Percentiles rank a stretch among this genome's conserved stretches.
Conservation (phyloP, 139 green algal species). For the Bryopsis sp. region DNA sequence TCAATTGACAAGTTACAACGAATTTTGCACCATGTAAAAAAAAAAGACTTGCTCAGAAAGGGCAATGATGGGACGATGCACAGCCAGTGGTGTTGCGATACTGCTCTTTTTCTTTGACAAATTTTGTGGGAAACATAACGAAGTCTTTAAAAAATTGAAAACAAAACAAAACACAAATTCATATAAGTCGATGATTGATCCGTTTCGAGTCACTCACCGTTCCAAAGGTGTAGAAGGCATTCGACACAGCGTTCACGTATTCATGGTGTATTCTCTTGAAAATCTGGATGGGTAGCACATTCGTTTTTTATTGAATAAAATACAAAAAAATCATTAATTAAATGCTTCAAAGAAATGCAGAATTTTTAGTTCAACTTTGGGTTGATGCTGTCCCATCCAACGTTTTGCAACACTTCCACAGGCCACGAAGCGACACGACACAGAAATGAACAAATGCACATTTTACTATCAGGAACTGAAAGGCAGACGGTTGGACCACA, state of each 20-base stretch:
- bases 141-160: neutral
- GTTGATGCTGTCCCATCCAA: too few relatives aligned
- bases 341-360: neutral
- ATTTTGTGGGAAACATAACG: neutral
- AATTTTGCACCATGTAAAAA: neutral
- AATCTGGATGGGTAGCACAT: too few relatives aligned
- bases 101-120: neutral
- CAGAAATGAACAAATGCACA: too few relatives aligned
- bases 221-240: conserved; percentile 72
- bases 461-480: too few relatives aligned
- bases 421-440: too few relatives aligned
- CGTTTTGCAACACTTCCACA: too few relatives aligned
- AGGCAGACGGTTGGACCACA: too few relatives aligned
- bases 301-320: too few relatives aligned
- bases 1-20: neutral
- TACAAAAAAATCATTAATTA: neutral
- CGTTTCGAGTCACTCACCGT: conserved; percentile 1
- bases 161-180: neutral
- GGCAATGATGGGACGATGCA: neutral
- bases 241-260: conserved; percentile 70
- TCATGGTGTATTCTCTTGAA: conserved; percentile 57
- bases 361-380: too few relatives aligned
- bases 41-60: neutral
- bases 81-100: neutral
- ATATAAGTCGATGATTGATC: neutral